phyloP scores from a whole-genome alignment of 257 asterid species.

The Solanum rostratum region DNA sequence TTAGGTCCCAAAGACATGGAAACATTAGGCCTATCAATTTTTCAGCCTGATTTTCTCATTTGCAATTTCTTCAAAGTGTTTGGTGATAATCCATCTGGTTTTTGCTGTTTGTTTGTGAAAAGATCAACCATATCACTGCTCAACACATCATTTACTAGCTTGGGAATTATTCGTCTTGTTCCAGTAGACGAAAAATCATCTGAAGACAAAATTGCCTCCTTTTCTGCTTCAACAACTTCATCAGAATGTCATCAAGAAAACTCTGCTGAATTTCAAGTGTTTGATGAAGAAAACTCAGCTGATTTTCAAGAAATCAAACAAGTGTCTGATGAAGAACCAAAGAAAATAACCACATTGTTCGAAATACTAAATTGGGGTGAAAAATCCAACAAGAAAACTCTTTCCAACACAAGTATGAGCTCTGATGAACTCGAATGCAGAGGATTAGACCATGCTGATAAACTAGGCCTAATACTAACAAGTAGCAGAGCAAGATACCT shows the following conservation, averaged over 20 bases:
- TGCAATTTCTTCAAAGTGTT: conserved; percentile 68
- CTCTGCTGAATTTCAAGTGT: not conserved
- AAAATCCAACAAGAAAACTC: not conserved
- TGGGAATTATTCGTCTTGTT: conserved; percentile 49
- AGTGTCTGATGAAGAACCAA: not conserved
- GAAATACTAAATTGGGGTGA: conserved; percentile 13
- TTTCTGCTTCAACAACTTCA: not conserved
- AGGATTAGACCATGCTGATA: conserved; percentile 70
- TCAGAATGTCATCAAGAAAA: conserved; percentile 11
- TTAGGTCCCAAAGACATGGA: conserved; percentile 82
- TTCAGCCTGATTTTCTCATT: conserved; percentile 61
- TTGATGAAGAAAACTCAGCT: too few species aligned
- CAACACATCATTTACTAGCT: conserved; percentile 17
- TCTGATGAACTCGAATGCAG: conserved; percentile 24
- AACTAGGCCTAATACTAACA: conserved; percentile 47
- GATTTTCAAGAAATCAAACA: not conserved
- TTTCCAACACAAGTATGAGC: not conserved
- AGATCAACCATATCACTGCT: conserved; percentile 30
- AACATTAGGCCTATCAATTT: conserved; percentile 69
- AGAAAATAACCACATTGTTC: conserved; percentile 6
- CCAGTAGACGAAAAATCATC: conserved; percentile 13
- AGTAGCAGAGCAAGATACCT: conserved; percentile 44
- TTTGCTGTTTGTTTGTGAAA: conserved; percentile 60
- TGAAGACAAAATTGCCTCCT: not conserved
- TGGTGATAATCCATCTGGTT: conserved; percentile 81